A percentile compares a stretch with the other conserved stretches of the same genome.
Conservation (phyloP, 345 rosid species). For the Boechera stricta region DNA sequence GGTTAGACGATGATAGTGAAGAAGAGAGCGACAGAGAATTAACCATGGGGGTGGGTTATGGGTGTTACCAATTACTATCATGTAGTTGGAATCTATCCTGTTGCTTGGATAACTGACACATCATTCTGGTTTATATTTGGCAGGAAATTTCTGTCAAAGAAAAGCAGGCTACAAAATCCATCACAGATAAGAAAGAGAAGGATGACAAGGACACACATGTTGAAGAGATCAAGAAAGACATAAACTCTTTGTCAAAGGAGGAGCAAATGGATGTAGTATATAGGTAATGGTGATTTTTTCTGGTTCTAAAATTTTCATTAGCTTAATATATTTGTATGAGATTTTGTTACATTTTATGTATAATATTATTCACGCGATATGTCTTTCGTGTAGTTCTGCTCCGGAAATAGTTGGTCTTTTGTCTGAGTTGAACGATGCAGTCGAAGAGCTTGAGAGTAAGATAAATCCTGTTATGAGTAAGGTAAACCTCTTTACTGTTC, state of each 20-base stretch:
- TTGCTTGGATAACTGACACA: slow-evolving; percentile 29
- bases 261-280: slow-evolving; percentile 89
- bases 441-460: slow-evolving; percentile 71
- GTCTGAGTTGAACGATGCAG: slow-evolving; percentile 76
- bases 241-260: slow-evolving; percentile 74
- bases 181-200: slow-evolving; percentile 38
- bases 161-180: slow-evolving; percentile 40
- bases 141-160: slow-evolving; percentile 68
- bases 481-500: slow-evolving; percentile 50
- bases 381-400: slow-evolving; percentile 67
- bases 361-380: slow-evolving; percentile 15
- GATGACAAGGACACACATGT: slow-evolving; percentile 47
- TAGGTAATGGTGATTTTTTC: slow-evolving; percentile 53
- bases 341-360: neutral
- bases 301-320: slow-evolving; percentile 1
- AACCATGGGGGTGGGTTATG: slow-evolving; percentile 69
- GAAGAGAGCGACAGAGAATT: slow-evolving; percentile 63
- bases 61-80: neutral
- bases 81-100: neutral
- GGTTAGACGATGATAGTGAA: slow-evolving; percentile 62
- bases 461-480: slow-evolving; percentile 69
- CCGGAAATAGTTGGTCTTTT: slow-evolving; percentile 90
- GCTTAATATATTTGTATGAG: slow-evolving; percentile 2
- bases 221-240: slow-evolving; percentile 72
- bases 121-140: slow-evolving; percentile 23